Base-by-base conservation (phyloP, 257 asterid genomes). In the Solanum chaucha region DNA sequence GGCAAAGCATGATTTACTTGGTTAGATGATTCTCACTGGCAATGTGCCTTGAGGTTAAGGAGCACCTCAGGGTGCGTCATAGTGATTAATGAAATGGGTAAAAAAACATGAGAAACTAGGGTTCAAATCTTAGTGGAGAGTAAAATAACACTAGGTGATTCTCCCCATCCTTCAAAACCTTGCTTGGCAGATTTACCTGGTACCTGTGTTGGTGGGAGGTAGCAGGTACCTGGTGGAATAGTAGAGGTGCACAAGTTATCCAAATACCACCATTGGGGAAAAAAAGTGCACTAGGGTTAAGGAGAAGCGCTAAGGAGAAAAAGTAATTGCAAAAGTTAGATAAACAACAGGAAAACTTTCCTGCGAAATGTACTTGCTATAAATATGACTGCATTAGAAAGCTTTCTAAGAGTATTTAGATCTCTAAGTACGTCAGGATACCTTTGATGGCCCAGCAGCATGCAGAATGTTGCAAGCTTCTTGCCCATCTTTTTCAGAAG, bases 381-480 rank as follows among this genome's bases (percentile, higher is more conserved):
- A 36, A 73, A 75, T 28, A 46, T 28, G 68, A 81, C 28, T 28
- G 85, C n/a, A 46, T 28, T 75, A n/a, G 83, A 75, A 38, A 75
- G 58, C 58, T n/a, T 22, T 75, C 83, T 12, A 46, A 36, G 65
- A 71, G 44, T 68, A 12, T 74, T 65, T 44, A 87, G 19, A 34
- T 82, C 61, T 75, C 32, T 28, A 87, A 88, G 90, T 86, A 90
- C 28, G 34, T 32, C 64, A 40, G 74, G 86, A 90, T 87, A 96
- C 99, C 98, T 97, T 97, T 86, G 98, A 92, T 64, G 99, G 99
- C 71, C 99, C 99, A 88, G 98, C 97, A 89, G 97, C 94, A 91
- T 96, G 99, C 89, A 97, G 96, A 86, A 91, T 88, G 91, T 92
- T 93, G 94, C 99, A 97, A 86, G 98, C 99, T 87, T 96, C 94